Percentiles rank a stretch among this genome's conserved stretches.
Conservation (phyloP, 331 rosid genomes). For the Malus hybrid region DNA sequence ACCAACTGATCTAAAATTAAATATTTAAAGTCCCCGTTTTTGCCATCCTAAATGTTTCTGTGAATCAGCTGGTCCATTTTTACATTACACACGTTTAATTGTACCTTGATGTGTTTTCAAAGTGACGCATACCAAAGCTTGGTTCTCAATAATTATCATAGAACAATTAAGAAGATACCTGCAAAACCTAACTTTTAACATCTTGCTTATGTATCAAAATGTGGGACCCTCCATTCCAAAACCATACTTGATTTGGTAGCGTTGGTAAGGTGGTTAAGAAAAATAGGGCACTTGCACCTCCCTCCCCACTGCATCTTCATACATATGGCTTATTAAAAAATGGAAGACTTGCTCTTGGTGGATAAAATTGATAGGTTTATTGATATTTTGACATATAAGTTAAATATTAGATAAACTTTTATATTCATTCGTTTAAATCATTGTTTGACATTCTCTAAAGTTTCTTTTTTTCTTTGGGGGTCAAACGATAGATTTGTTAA, state of each 20-base stretch:
- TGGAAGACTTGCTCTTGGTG: too few species aligned
- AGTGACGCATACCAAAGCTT: not conserved
- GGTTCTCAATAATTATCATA: not conserved
- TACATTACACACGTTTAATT: too few species aligned
- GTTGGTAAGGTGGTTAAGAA: conserved; percentile 57
- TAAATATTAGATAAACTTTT: too few species aligned
- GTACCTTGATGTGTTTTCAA: not conserved
- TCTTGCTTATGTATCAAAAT: not conserved
- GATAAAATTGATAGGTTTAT: too few species aligned
- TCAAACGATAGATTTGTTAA: too few species aligned
- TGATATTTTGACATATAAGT: too few species aligned
- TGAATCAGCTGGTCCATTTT: too few species aligned
- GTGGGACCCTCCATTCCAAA: conserved; percentile 6
- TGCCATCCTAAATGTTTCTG: not conserved
- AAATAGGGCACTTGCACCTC: not conserved
- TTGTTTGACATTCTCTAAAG: too few species aligned
- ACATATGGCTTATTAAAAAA: not conserved
- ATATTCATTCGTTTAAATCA: too few species aligned
- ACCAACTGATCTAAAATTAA: not conserved
- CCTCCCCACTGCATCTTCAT: not conserved
- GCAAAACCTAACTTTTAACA: not conserved
- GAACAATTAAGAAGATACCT: not conserved
- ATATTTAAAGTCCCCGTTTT: not conserved
- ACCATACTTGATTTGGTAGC: conserved; percentile 20
- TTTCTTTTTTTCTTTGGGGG: too few species aligned